phyloP scores from a whole-genome alignment of 1,284 basidiomycete species.

The Cronartium quercuum region DNA sequence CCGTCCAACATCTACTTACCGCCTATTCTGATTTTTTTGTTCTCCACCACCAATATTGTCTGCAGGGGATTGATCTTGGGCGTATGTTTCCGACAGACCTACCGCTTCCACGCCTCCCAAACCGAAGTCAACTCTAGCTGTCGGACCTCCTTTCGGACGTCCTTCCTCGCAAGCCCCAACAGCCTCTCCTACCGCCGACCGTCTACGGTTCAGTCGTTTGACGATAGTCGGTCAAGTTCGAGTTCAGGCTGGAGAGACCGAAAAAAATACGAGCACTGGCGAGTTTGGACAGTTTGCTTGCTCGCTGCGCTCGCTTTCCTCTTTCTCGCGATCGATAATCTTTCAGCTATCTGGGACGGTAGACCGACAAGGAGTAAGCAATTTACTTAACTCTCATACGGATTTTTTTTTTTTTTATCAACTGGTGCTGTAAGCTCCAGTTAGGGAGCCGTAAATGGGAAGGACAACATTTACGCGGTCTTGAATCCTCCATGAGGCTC shows the following conservation, averaged over 20 bases:
- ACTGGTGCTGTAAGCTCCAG: not conserved
- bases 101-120: not conserved
- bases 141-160: too few species aligned
- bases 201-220: too few species aligned
- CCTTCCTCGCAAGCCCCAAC: too few species aligned
- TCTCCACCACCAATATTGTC: too few species aligned
- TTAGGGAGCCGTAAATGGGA: too few species aligned
- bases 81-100: not conserved
- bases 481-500: too few species aligned
- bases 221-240: too few species aligned
- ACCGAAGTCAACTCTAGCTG: not conserved
- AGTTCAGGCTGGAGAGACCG: not conserved
- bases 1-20: too few species aligned
- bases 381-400: not conserved
- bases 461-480: too few species aligned
- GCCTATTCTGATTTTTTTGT: too few species aligned
- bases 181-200: too few species aligned
- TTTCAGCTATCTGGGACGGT: not conserved
- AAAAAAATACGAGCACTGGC: not conserved
- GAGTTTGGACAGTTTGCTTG: not conserved
- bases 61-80: not conserved
- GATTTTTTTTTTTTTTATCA: not conserved
- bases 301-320: not conserved
- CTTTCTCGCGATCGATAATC: not conserved
- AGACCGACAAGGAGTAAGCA: not conserved